Conservation (phyloP, 441 rosid species). For the Adansonia madagascariensis region DNA sequence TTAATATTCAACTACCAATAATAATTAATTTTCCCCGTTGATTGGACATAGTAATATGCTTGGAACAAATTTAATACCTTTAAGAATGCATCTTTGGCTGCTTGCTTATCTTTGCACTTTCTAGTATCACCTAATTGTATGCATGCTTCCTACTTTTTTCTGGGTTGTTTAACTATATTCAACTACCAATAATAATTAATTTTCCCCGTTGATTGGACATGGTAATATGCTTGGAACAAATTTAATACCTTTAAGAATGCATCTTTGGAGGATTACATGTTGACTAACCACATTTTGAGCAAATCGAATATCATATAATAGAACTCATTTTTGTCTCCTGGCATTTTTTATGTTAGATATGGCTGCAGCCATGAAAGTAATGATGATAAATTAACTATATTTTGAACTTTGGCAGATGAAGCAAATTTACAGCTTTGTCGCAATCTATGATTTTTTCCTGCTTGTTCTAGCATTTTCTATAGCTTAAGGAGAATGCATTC, state of each 20-base stretch:
- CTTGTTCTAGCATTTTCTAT: constrained; percentile 9
- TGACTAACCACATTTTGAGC: not conserved
- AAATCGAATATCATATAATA: not conserved
- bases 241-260: not conserved
- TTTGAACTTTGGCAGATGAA: not conserved
- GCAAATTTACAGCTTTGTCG: not conserved
- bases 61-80: not conserved
- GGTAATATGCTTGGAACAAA: not conserved
- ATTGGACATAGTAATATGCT: not conserved
- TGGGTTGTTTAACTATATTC: not conserved
- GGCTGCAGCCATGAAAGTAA: not conserved
- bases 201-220: not conserved
- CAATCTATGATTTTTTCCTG: not conserved
- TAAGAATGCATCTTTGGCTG: not conserved
- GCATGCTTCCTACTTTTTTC: not conserved
- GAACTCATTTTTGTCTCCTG: not conserved
- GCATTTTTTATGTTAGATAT: constrained; percentile 4
- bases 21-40: not conserved
- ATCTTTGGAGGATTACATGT: not conserved
- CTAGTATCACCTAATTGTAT: not conserved
- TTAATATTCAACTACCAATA: not conserved
- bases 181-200: not conserved
- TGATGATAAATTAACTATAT: not conserved
- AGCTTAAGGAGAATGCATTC: not conserved
- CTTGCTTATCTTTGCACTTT: not conserved